Conservation (phyloP, 257 asterid genomes). For the Euphrasia confusa region DNA sequence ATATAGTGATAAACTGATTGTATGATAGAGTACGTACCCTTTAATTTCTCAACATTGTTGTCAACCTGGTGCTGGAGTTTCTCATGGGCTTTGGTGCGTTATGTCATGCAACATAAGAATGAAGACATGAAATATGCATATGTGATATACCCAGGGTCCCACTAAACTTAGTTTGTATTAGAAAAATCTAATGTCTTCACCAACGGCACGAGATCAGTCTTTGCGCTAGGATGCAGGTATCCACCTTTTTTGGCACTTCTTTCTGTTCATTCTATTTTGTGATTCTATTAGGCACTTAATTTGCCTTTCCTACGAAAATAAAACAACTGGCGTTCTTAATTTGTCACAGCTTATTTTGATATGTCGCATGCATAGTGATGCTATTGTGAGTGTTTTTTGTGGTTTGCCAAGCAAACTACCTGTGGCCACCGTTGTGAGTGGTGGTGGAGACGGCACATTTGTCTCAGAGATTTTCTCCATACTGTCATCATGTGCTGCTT, state of each 20-base stretch:
- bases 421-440: slow-evolving; percentile 76
- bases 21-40: too few species aligned
- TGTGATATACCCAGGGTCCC: slow-evolving; percentile 12
- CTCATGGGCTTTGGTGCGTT: too few species aligned
- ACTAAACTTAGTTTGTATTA: neutral
- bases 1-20: too few species aligned
- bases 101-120: neutral
- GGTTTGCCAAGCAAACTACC: slow-evolving; percentile 92
- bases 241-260: slow-evolving; percentile 2
- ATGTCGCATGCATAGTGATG: slow-evolving; percentile 68
- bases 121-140: slow-evolving; percentile 5
- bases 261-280: slow-evolving; percentile 14
- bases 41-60: too few species aligned
- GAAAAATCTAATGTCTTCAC: slow-evolving; percentile 51
- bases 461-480: slow-evolving; percentile 82
- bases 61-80: too few species aligned
- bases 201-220: slow-evolving; percentile 79
- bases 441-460: slow-evolving; percentile 95
- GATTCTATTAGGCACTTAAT: neutral
- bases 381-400: slow-evolving; percentile 63
- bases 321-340: slow-evolving; percentile 11
- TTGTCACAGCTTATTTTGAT: slow-evolving; percentile 47
- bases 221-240: slow-evolving; percentile 72
- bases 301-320: slow-evolving; percentile 14
- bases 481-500: slow-evolving; percentile 60